Evolutionary conservation across 1,284 basidiomycete species (phyloP), one percentile per base, ranked within the genome.

Genomic region (Mycena citricolor): DNA sequence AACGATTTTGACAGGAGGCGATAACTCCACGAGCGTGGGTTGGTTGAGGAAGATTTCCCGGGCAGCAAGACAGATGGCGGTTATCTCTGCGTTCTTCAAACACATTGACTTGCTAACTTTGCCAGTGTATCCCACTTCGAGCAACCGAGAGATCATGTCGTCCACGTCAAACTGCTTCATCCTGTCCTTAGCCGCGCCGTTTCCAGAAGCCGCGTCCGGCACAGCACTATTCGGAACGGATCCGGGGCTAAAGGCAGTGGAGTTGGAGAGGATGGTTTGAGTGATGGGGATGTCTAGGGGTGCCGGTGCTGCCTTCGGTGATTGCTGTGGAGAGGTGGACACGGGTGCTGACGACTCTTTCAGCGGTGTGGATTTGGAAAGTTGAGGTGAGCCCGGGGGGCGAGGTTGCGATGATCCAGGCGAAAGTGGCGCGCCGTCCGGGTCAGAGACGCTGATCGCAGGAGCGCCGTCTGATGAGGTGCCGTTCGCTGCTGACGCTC

Each of bases 1-100:
- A 12, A 99, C 95, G 54, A 99, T 98, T 78, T 99, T 99, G 59
- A 99, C 97, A 8, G 97, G 95, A 7, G 97, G 97, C 17, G 90
- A 93, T 38, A 99, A 80, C 69, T 99, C 97, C 62, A 99, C 90
- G 50, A 99, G 82, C 1, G 97, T 98, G 8, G 97, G 97, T 66
- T 99, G 97, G 58, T 81, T 86, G 54, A 99, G 83, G 65, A 99
- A 95, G 40, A 99, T 90, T 57, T 99, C 97, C 44, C 95, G 83
- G 17, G 94, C 95, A n/a, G 95, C 91, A 54, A 90, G 83, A 67
- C 97, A 99, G 50, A 99, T 90, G 30, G 90, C 86, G 13, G 86
- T 87, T 61, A 99, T 97, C 71, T 99, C 97, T 23, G 86, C 81
- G 64, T 97, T 98, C 77, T 99, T 99, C 55, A 99, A 76, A 61